Evolutionary conservation across 192 early-diverging fungal genomes (phyloP).

Genomic region (Geranomyces variabilis): DNA sequence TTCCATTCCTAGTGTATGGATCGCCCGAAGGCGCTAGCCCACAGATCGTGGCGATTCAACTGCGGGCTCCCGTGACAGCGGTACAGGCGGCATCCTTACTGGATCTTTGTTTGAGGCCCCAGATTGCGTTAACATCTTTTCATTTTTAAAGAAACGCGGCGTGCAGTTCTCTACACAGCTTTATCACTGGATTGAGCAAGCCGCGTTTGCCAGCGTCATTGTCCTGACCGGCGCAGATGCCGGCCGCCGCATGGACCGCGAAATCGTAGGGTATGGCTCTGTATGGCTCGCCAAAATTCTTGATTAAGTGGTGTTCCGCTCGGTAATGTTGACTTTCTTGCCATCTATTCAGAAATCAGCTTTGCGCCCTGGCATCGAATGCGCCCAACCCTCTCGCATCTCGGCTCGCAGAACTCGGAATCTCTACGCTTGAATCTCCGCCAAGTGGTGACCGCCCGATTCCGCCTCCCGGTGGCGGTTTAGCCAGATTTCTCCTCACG

Average conservation of each 20-base stretch:
- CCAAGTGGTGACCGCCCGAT: background rate
- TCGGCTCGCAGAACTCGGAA: too few species aligned
- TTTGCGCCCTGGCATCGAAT: background rate
- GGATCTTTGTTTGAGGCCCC: background rate
- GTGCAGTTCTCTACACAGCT: conserved; percentile 16
- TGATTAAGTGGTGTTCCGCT: background rate
- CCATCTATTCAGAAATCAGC: background rate
- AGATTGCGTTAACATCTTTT: too few species aligned
- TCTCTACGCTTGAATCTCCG: too few species aligned
- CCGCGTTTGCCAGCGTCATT: conserved; percentile 5
- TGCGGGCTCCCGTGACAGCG: conserved; percentile 19
- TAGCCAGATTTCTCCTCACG: conserved; percentile 17
- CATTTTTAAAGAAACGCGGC: conserved; percentile 9
- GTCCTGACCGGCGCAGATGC: conserved; percentile 26
- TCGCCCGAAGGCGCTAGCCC: background rate
- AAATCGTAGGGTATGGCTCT: conserved; percentile 19
- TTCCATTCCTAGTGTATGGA: conserved; percentile 5
- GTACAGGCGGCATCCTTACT: background rate
- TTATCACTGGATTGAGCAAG: conserved; percentile 2
- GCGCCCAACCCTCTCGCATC: background rate
- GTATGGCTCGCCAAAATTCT: background rate
- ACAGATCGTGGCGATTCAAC: conserved; percentile 8
- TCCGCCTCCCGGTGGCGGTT: conserved; percentile 24
- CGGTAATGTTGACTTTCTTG: background rate
- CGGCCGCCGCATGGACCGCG: conserved; percentile 12